Evolutionary conservation across 1,284 basidiomycete genomes (phyloP).

Genomic region (Pholiota adiposa): DNA sequence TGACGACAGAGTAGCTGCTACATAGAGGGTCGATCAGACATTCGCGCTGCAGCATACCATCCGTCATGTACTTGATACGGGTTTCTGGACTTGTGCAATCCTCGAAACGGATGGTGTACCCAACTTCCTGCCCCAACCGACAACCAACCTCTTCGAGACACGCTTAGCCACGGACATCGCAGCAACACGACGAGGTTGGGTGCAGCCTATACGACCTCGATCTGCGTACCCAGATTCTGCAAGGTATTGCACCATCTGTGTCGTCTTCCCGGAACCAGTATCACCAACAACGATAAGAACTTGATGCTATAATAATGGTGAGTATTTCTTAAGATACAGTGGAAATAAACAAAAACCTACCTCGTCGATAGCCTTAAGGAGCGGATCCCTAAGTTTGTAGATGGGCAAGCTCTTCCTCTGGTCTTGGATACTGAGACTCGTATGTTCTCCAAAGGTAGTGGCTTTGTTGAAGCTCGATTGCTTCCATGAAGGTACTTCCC

Average conservation of each 20-base stretch:
- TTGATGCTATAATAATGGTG: conserved; percentile 74
- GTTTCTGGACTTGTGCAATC: conserved; percentile 98
- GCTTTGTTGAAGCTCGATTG: conserved; percentile 94
- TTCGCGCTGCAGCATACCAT: conserved; percentile 98
- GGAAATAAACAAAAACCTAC: conserved; percentile 47
- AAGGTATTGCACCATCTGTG: conserved; percentile 93
- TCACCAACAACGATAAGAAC: conserved; percentile 95
- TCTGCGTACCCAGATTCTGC: conserved; percentile 91
- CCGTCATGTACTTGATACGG: conserved; percentile 99
- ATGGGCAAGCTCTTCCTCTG: conserved; percentile 93
- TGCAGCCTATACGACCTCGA: conserved; percentile 91
- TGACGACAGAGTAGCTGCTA: conserved; percentile 92
- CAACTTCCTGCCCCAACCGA: conserved; percentile 95
- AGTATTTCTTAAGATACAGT: conserved; percentile 7
- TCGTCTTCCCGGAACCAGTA: conserved; percentile 93
- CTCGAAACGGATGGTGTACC: conserved; percentile 99
- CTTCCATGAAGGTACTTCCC: conserved; percentile 90
- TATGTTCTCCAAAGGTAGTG: conserved; percentile 96
- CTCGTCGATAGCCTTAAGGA: conserved; percentile 91
- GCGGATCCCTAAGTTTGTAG: conserved; percentile 91
- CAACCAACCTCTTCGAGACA: conserved; percentile 98
- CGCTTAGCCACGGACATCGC: conserved; percentile 99
- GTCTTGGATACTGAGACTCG: conserved; percentile 89
- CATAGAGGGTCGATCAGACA: conserved; percentile 95
- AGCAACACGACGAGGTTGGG: conserved; percentile 97